These are phyloP conservation scores for Crucibulum laeve DNA, from an alignment of 768 basidiomycete genomes.

Conservation along the genomic window DNA sequence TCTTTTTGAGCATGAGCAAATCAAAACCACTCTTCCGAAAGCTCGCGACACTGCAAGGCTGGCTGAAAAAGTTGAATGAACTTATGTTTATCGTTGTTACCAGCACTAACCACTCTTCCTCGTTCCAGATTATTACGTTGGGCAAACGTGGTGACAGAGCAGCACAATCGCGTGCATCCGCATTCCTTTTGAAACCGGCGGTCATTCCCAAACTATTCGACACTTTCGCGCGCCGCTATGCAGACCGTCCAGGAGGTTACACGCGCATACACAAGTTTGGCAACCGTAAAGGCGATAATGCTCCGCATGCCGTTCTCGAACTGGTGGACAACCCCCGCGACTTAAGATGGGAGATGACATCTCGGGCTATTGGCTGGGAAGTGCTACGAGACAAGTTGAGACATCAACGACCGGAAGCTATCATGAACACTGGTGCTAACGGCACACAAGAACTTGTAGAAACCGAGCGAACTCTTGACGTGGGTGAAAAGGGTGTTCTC, in stretches of 20 bases:
- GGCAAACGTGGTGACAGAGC: conserved; percentile 80
- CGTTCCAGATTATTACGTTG: conserved; percentile 76
- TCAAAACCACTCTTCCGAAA: conserved; percentile 93
- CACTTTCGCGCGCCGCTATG: conserved; percentile 77
- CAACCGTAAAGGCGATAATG: conserved; percentile 88
- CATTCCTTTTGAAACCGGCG: conserved; percentile 71
- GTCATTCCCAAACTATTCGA: conserved; percentile 82
- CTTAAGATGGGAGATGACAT: conserved; percentile 83
- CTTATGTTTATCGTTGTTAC: not conserved
- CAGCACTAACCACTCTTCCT: conserved; percentile 7
- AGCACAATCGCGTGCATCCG: conserved; percentile 67
- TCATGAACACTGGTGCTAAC: conserved; percentile 48
- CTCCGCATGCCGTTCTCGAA: conserved; percentile 87
- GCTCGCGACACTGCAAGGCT: conserved; percentile 88
- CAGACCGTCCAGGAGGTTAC: conserved; percentile 84
- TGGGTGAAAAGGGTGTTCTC: conserved; percentile 36
- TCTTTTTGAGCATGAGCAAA: conserved; percentile 90
- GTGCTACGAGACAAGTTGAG: conserved; percentile 54
- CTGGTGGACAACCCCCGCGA: conserved; percentile 94
- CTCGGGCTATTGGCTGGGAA: conserved; percentile 86
- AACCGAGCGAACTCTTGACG: conserved; percentile 37
- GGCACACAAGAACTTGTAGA: conserved; percentile 43
- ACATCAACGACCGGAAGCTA: conserved; percentile 32
- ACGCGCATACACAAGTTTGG: conserved; percentile 92
- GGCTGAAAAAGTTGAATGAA: conserved; percentile 75